These are phyloP conservation scores for Neonothopanus nambi DNA, from an alignment of 1,284 basidiomycete genomes.

Conservation along the genomic window DNA sequence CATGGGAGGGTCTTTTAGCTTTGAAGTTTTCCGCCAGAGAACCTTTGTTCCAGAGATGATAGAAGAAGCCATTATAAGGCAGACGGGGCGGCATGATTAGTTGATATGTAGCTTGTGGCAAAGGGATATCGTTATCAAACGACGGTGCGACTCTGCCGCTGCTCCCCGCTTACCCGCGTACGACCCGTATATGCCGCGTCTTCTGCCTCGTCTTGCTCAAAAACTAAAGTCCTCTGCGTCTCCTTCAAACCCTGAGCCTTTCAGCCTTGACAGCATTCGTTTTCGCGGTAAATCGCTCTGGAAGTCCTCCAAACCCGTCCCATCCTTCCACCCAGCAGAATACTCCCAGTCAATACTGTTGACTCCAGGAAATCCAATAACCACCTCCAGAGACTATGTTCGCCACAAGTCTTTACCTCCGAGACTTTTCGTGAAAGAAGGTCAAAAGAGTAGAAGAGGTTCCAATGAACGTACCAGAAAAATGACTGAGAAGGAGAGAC, in stretches of 20 bases:
- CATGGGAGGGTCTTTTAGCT: slow-evolving; percentile 23
- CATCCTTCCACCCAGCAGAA: slow-evolving; percentile 43
- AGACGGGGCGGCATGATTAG: too few species aligned
- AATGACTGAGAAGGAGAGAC: slow-evolving; percentile 63
- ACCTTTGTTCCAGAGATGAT: slow-evolving; percentile 37
- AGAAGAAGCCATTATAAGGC: slow-evolving; percentile 17
- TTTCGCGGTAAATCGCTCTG: slow-evolving; percentile 45
- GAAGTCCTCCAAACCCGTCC: slow-evolving; percentile 35
- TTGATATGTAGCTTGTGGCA: too few species aligned
- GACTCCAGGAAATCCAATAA: slow-evolving; percentile 51
- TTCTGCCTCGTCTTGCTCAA: slow-evolving; percentile 16
- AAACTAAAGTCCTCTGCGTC: slow-evolving; percentile 5
- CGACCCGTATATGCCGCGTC: slow-evolving; percentile 11
- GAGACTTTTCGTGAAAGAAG: slow-evolving; percentile 32
- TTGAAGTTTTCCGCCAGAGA: slow-evolving; percentile 36
- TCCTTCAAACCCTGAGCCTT: slow-evolving; percentile 9
- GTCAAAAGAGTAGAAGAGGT: slow-evolving; percentile 20
- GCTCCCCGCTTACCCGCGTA: too few species aligned
- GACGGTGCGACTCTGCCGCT: not conserved
- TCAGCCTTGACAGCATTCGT: slow-evolving; percentile 1
- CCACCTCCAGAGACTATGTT: slow-evolving; percentile 42
- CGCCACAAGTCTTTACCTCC: slow-evolving; percentile 62
- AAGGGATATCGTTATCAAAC: not conserved
- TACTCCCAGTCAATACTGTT: slow-evolving; percentile 60
- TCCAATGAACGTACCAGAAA: slow-evolving; percentile 43